phyloP scores from a whole-genome alignment of 73 alveolate genomes.

The Paramecium bursaria region DNA sequence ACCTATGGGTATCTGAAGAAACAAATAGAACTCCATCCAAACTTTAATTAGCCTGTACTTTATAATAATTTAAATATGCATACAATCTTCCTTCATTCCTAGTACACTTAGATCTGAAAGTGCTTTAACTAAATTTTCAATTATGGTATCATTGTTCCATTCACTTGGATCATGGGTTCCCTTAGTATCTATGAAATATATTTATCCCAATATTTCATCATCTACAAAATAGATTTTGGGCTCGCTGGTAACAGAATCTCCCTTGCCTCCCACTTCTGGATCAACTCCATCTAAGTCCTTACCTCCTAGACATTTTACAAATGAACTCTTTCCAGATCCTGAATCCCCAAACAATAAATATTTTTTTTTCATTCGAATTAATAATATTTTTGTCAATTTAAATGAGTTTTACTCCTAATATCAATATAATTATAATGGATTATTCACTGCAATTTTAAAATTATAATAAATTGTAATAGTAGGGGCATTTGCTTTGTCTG shows the following conservation, averaged over 20 bases:
- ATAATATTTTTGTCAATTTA: constrained; percentile 7
- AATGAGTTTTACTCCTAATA: neutral
- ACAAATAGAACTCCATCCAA: constrained; percentile 2
- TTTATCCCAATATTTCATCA: constrained; percentile 26
- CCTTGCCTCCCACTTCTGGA: neutral
- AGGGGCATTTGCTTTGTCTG: constrained; percentile 10
- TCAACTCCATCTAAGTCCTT: neutral
- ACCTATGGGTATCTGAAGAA: neutral
- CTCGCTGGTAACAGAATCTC: constrained; percentile 2
- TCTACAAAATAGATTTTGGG: constrained; percentile 2
- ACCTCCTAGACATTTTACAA: neutral
- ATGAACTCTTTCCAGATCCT: constrained; percentile 38
- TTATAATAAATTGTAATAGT: constrained; percentile 25
- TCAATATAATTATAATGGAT: constrained; percentile 39
- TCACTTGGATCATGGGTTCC: constrained; percentile 47
- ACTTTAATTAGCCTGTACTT: constrained; percentile 12
- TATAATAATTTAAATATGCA: neutral
- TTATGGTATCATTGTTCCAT: constrained; percentile 8
- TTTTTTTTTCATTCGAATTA: too few relatives aligned
- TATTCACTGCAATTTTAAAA: constrained; percentile 9
- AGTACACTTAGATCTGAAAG: constrained; percentile 9
- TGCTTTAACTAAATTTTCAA: neutral
- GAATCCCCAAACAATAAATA: constrained; percentile 51
- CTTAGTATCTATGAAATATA: constrained; percentile 29
- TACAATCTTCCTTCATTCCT: neutral